Percentiles rank a stretch among this genome's conserved stretches.
phyloP scores from a whole-genome alignment of 106 monocot species.

The Agapanthus africanus region DNA sequence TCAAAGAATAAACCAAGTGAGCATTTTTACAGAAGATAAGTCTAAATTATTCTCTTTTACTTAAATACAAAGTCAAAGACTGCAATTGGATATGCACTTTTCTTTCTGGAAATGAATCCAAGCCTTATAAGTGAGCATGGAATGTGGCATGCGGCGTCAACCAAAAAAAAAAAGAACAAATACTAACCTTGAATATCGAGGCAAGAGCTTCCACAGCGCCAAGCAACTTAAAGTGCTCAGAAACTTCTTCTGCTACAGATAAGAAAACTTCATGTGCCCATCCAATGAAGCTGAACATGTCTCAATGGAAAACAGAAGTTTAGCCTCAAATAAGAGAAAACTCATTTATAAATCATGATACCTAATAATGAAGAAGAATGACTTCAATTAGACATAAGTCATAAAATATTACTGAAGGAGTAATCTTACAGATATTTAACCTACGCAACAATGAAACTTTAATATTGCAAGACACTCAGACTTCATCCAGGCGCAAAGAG shows the following conservation, averaged over 20 bases:
- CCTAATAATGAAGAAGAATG: neutral
- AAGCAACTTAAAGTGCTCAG: conserved; percentile 63
- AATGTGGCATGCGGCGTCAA: neutral
- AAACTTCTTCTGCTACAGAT: conserved; percentile 47
- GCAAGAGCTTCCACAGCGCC: conserved; percentile 84
- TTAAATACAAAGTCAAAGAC: neutral
- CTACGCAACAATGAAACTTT: neutral
- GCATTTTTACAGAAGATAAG: neutral
- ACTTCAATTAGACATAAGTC: neutral
- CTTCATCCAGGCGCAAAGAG: neutral
- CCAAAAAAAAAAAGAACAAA: neutral
- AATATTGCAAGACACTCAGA: neutral
- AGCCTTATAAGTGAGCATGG: neutral
- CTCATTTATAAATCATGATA: neutral
- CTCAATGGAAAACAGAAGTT: conserved; percentile 9
- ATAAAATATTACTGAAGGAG: neutral
- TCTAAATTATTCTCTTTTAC: neutral
- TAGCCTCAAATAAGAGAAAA: neutral
- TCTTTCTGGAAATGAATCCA: neutral
- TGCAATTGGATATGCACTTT: neutral
- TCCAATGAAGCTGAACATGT: conserved; percentile 56
- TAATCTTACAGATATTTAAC: neutral
- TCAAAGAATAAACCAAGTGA: too few relatives aligned
- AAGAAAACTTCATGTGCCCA: conserved; percentile 73
- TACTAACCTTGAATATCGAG: conserved; percentile 80